A percentile compares a stretch with the other conserved stretches of the same genome.
These are phyloP conservation scores for Lactifluus echinatus DNA, from an alignment of 768 basidiomycete genomes.

Conservation along the genomic window DNA sequence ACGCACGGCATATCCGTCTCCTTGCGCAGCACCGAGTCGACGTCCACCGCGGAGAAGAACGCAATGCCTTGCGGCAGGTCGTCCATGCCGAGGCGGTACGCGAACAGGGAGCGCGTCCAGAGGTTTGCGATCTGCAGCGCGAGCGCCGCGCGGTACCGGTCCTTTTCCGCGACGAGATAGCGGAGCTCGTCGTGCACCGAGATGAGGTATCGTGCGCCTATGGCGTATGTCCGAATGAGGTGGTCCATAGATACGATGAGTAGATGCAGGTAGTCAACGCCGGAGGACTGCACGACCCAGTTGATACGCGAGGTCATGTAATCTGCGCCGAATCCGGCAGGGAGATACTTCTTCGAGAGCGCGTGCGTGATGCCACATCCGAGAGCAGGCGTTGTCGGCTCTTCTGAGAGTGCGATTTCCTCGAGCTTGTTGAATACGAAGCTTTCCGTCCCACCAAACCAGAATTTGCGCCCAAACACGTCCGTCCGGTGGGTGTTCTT, in stretches of 20 bases:
- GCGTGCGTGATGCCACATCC: conserved; percentile 93
- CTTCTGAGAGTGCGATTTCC: conserved; percentile 80
- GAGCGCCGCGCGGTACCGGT: conserved; percentile 82
- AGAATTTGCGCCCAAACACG: conserved; percentile 77
- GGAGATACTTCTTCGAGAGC: conserved; percentile 82
- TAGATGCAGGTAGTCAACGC: conserved; percentile 96
- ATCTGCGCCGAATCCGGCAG: conserved; percentile 69
- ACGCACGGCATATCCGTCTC: conserved; percentile 95
- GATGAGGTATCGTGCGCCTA: conserved; percentile 87
- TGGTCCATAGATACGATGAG: conserved; percentile 93
- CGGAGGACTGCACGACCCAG: conserved; percentile 98
- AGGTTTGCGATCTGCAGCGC: conserved; percentile 93
- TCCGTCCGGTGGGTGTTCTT: conserved; percentile 70
- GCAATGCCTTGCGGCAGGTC: conserved; percentile 92
- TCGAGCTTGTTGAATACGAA: conserved; percentile 98
- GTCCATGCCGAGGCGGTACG: conserved; percentile 90
- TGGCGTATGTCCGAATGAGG: conserved; percentile 69
- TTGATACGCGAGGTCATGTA: conserved; percentile 97
- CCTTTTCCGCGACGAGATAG: conserved; percentile 83
- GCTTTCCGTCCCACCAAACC: conserved; percentile 95
- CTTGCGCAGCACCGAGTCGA: conserved; percentile 86
- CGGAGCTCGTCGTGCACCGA: conserved; percentile 97
- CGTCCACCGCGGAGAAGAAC: conserved; percentile 94
- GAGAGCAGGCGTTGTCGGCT: conserved; percentile 85
- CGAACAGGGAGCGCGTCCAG: conserved; percentile 90